phyloP scores from a whole-genome alignment of 257 asterid genomes.

The Jaltomata sinuosa region DNA sequence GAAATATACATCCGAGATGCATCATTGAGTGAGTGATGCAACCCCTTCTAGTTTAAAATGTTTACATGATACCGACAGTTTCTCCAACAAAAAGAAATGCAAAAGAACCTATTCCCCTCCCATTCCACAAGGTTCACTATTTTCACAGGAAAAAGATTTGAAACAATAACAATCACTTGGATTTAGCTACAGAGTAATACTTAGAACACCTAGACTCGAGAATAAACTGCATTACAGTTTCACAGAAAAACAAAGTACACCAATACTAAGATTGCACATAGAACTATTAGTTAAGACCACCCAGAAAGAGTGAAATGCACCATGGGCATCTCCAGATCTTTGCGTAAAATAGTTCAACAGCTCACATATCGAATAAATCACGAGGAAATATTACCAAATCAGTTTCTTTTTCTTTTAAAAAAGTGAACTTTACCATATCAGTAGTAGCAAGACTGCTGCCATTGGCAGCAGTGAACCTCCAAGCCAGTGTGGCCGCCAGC shows the following conservation, averaged over 20 bases:
- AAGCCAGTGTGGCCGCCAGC: conserved; percentile 77
- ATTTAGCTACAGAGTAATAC: background rate
- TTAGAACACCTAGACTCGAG: background rate
- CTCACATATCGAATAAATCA: background rate
- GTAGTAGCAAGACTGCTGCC: conserved; percentile 55
- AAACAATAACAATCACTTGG: background rate
- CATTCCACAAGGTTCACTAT: background rate
- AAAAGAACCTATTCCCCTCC: background rate
- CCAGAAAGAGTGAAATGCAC: background rate
- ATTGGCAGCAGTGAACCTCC: conserved; percentile 69
- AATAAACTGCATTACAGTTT: background rate
- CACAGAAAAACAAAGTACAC: background rate
- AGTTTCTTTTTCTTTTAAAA: background rate
- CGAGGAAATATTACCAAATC: background rate
- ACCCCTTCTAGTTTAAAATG: background rate
- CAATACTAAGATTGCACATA: background rate
- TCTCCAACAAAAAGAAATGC: background rate
- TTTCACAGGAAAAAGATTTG: background rate
- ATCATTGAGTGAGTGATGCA: background rate
- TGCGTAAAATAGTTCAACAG: background rate
- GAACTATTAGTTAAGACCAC: background rate
- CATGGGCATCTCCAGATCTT: background rate
- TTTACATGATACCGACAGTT: background rate
- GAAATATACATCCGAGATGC: background rate
- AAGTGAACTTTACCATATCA: conserved; percentile 45